phyloP scores from a whole-genome alignment of 768 basidiomycete genomes.

The Boletellus ananiceps region DNA sequence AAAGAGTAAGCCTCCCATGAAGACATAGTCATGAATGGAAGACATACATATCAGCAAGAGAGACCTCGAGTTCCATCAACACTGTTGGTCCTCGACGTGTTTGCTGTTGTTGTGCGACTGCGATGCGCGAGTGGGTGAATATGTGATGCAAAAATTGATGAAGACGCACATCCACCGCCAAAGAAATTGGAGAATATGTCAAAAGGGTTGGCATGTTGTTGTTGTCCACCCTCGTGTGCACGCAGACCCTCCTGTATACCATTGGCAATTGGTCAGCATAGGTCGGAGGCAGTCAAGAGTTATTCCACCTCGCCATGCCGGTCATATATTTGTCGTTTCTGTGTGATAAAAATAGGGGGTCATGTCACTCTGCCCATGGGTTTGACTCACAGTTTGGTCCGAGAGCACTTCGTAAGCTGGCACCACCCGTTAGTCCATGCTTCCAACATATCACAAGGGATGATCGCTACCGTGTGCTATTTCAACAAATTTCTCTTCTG shows the following conservation, averaged over 20 bases:
- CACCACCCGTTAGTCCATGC: conserved; percentile 6
- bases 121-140: background rate
- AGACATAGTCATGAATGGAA: background rate
- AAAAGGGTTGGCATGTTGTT: conserved; percentile 76
- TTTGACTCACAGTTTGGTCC: conserved; percentile 59
- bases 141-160: background rate
- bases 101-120: conserved; percentile 47
- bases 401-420: conserved; percentile 94
- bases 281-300: background rate
- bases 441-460: background rate
- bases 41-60: conserved; percentile 75
- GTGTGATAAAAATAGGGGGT: conserved; percentile 4
- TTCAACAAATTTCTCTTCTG: conserved; percentile 85
- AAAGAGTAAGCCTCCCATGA: conserved; percentile 4
- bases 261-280: conserved; percentile 10
- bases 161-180: conserved; percentile 64
- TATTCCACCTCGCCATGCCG: conserved; percentile 75
- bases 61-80: conserved; percentile 79
- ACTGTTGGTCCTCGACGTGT: conserved; percentile 71
- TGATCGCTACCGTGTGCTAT: conserved; percentile 72
- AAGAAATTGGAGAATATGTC: conserved; percentile 95
- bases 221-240: conserved; percentile 84
- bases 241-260: conserved; percentile 75
- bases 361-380: background rate
- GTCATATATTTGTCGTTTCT: conserved; percentile 95